phyloP scores from a whole-genome alignment of 345 rosid species.

The Linum lewisii region DNA sequence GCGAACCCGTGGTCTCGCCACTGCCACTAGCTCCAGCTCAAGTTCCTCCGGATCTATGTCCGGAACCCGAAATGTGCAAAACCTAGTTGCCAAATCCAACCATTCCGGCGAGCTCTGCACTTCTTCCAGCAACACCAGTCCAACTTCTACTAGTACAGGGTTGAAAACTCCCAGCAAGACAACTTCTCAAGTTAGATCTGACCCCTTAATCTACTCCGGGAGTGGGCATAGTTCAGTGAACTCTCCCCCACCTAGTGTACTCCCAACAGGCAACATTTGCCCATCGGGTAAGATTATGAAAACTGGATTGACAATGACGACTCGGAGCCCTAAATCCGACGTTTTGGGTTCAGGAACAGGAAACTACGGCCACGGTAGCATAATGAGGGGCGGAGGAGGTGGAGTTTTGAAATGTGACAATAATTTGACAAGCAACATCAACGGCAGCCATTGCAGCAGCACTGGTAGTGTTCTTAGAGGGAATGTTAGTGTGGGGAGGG shows the following conservation, averaged over 20 bases:
- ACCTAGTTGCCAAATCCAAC: slow-evolving; percentile 21
- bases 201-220: slow-evolving; percentile 37
- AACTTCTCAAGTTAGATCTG: slow-evolving; percentile 39
- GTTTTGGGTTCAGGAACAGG: slow-evolving; percentile 70
- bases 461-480: slow-evolving; percentile 5
- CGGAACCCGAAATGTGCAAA: slow-evolving; percentile 29
- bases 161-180: slow-evolving; percentile 15
- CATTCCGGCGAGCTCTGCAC: slow-evolving; percentile 59
- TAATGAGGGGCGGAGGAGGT: slow-evolving; percentile 50
- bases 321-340: slow-evolving; percentile 40
- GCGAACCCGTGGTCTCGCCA: slow-evolving; percentile 42
- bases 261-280: slow-evolving; percentile 80
- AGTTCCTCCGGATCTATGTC: slow-evolving; percentile 69
- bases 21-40: slow-evolving; percentile 55
- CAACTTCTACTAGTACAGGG: slow-evolving; percentile 24
- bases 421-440: not conserved
- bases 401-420: not conserved
- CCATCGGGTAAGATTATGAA: slow-evolving; percentile 70
- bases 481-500: slow-evolving; percentile 6
- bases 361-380: slow-evolving; percentile 83
- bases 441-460: not conserved
- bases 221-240: slow-evolving; percentile 27
- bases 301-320: slow-evolving; percentile 42
- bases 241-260: slow-evolving; percentile 38
- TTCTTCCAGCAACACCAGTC: slow-evolving; percentile 44